Evolutionary conservation across 169 alveolate species (phyloP), one percentile per base, ranked within the genome.

Genomic region (Eimeria tenella): DNA sequence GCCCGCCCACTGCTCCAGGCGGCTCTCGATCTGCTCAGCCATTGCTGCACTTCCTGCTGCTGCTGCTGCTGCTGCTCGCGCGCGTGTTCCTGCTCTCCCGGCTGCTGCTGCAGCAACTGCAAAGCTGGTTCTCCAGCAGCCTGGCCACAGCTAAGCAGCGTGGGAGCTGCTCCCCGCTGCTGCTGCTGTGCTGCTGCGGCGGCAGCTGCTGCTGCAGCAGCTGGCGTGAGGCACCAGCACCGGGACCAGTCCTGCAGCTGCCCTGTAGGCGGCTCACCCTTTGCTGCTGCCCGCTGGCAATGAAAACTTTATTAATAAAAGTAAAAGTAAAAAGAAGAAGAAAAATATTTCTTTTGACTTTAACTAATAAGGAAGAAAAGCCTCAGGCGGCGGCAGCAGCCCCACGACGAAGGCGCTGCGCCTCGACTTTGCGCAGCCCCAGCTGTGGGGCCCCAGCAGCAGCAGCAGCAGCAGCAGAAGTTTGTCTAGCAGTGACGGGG

Each of bases 1-100:
- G 9, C 77, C 74, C 55, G 77, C 58, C 65, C 86, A 58, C 62
- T 68, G 86, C 93, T 87, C 93, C 31, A 87, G 73, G 7, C 93
- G 84, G n/a, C 60, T 10, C 86, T 87, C 86, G 11, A 87, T 62
- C 25, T 10, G 71, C 60, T 87, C 86, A 11, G 86, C 93, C 93
- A 87, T 87, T 42, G 62, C 73, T 31, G 52, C 70, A 4, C 23
- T 15, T 25, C 7, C 52, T 11, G 83, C 83, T 71, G 82, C 82
- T 10, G 82, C 82, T 71, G 56, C 53, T 71, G 82, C 82, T 71
- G 82, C 82, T 73, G 83, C 83, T 73, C 19, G 13, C 19, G 4
- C 55, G 7, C 15, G 13, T 71, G 55, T 50, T 71, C 53, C 82
- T 71, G 55, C 82, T 71, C n/a, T 50, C 23, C 55, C 4, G 17